Evolutionary conservation across 495 filamentous ascomycete species (phyloP), one percentile per base, ranked within the genome.

Genomic region (Xylaria bambusicola): DNA sequence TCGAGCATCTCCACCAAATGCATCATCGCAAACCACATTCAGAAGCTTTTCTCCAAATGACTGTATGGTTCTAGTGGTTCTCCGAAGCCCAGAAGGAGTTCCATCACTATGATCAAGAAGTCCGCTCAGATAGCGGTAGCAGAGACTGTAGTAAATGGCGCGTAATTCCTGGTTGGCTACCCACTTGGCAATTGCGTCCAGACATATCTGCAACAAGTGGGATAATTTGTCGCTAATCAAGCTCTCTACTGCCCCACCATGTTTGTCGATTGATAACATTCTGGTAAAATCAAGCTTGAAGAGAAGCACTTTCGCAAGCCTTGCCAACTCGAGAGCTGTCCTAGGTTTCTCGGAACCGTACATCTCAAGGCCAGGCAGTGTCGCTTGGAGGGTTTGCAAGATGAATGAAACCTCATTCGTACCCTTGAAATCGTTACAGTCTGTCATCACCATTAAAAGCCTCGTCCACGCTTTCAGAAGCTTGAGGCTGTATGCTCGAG

Each of bases 21-120:
- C 94, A 78, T 99, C 94, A 70, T 98, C 93, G 69, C 92, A 97
- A 57, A 96, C 81, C 13, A 90, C 84, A 66, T 94, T 90, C 48
- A 98, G 80, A 7, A 96, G 77, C 54, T 85, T 82, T 60, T 90
- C 87, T 52, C 94, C 92, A 33, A 88, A 82, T 17, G 83, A 73
- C 62, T 88, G 92, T 64, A 98, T 82, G 2, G 88, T 86, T 58
- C 86, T 88, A 52, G 88, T 84, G 40, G 83, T 89, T 62, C 91
- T 87, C 45, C 81, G 78, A 44, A 77, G 71, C n/a, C 80, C 78
- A 6, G 79, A 76, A n/a, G 68, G 66, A 24, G 64, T 66, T 20
- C 65, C 73, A 29, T 68, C 62, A 48, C 66, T 74, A 55, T 76
- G 78, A 20, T 84, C 83, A 13, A 87, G 83, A 58, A 93, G 88